These are phyloP conservation scores for Penicillium olsonii DNA, from an alignment of 2,329 filamentous ascomycete species.

Conservation along the genomic window DNA sequence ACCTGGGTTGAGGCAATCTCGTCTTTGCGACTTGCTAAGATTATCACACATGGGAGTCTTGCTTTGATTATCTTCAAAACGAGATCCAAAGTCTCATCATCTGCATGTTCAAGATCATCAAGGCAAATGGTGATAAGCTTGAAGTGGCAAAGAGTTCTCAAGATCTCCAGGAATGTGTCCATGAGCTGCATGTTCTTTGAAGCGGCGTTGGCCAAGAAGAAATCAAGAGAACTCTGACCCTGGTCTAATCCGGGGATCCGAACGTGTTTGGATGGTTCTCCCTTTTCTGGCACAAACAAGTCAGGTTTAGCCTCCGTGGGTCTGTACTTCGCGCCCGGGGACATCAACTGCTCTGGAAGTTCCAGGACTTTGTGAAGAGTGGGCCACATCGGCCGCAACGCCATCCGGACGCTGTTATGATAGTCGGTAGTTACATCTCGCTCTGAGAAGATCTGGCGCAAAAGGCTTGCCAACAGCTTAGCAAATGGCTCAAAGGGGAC, in stretches of 20 bases:
- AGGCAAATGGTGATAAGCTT: conserved; percentile 87
- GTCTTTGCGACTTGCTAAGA: conserved; percentile 73
- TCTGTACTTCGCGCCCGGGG: conserved; percentile 38
- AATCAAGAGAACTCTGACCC: conserved; percentile 39
- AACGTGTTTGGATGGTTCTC: conserved; percentile 32
- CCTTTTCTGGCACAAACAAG: conserved; percentile 35
- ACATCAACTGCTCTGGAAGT: conserved; percentile 66
- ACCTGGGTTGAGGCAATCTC: conserved; percentile 57
- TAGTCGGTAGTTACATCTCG: conserved; percentile 63
- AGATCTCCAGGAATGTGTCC: conserved; percentile 83
- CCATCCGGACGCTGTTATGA: conserved; percentile 58
- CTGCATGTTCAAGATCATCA: conserved; percentile 88
- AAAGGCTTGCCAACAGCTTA: conserved; percentile 60
- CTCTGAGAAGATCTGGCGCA: conserved; percentile 67
- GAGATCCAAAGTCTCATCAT: conserved; percentile 81
- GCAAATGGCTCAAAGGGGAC: conserved; percentile 64
- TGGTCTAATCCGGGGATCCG: conserved; percentile 37
- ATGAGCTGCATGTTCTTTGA: conserved; percentile 68
- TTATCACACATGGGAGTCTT: conserved; percentile 77
- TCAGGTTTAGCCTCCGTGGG: conserved; percentile 33
- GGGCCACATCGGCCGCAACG: conserved; percentile 60
- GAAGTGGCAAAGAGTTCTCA: conserved; percentile 77
- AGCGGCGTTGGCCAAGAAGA: conserved; percentile 42
- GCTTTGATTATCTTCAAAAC: conserved; percentile 77
- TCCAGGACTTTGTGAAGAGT: conserved; percentile 60